Evolutionary conservation across 805 yeast genomes (phyloP).

Genomic region (Nakazawaea ambrosiae): DNA sequence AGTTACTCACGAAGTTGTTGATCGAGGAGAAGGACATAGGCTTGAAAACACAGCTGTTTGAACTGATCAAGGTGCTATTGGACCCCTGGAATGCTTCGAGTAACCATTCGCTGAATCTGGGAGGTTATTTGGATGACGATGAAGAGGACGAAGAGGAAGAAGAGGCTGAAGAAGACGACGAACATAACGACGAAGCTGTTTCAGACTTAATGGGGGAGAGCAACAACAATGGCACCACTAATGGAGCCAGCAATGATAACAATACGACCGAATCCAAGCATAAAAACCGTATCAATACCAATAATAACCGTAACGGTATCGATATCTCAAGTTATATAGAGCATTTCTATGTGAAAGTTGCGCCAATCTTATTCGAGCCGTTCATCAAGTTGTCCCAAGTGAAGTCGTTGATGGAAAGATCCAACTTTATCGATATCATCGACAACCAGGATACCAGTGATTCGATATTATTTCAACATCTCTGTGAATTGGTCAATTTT

Average conservation of each 20-base stretch:
- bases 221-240: conserved; percentile 5
- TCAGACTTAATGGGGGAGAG: conserved; percentile 7
- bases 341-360: conserved; percentile 51
- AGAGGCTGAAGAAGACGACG: background rate
- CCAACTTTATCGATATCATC: conserved; percentile 13
- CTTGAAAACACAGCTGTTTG: conserved; percentile 73
- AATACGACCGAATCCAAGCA: conserved; percentile 15
- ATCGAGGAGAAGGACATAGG: conserved; percentile 62
- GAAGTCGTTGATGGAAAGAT: conserved; percentile 1
- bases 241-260: conserved; percentile 19
- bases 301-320: background rate
- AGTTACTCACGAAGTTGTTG: conserved; percentile 51
- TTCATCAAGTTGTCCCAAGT: conserved; percentile 14
- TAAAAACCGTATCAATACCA: conserved; percentile 11
- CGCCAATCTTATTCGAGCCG: conserved; percentile 22
- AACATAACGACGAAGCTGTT: conserved; percentile 11
- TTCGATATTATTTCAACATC: conserved; percentile 41
- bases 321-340: conserved; percentile 31
- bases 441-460: conserved; percentile 22
- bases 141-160: background rate
- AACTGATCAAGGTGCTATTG: conserved; percentile 69
- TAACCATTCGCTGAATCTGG: background rate
- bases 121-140: no score
- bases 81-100: conserved; percentile 38
- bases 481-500: conserved; percentile 67